phyloP scores from a whole-genome alignment of 768 basidiomycete genomes.

The Tricholoma hemisulphureum region DNA sequence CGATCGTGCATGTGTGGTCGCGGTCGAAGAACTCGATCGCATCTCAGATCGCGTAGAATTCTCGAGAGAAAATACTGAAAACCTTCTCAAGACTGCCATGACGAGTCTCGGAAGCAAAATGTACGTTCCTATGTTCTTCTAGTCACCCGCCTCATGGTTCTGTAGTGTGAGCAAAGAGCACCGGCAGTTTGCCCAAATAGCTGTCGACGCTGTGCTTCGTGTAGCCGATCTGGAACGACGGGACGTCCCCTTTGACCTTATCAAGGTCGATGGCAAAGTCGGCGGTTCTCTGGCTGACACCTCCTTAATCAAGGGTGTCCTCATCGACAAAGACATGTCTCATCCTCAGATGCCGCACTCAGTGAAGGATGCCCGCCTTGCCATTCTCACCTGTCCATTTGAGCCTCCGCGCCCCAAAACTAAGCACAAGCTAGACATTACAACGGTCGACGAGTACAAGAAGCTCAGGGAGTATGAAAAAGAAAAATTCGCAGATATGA shows the following conservation, averaged over 20 bases:
- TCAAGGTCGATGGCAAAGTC: slow-evolving; percentile 99
- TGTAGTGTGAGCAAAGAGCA: slow-evolving; percentile 94
- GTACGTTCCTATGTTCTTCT: slow-evolving; percentile 44
- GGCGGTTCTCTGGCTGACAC: slow-evolving; percentile 97
- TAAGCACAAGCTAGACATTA: slow-evolving; percentile 98
- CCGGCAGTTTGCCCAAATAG: slow-evolving; percentile 93
- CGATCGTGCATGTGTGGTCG: slow-evolving; percentile 89
- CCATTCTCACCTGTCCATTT: slow-evolving; percentile 98
- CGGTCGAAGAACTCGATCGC: slow-evolving; percentile 84
- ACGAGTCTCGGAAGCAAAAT: slow-evolving; percentile 98
- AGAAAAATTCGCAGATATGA: slow-evolving; percentile 97
- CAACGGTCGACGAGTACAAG: slow-evolving; percentile 94
- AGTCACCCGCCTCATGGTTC: slow-evolving; percentile 2
- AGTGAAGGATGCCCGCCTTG: slow-evolving; percentile 86
- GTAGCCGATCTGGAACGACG: slow-evolving; percentile 94
- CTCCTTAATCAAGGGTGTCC: slow-evolving; percentile 91
- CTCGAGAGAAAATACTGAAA: slow-evolving; percentile 76
- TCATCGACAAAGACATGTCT: slow-evolving; percentile 99
- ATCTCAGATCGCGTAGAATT: slow-evolving; percentile 91
- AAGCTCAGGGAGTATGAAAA: slow-evolving; percentile 93
- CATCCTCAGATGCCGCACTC: slow-evolving; percentile 96
- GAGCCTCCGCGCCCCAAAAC: slow-evolving; percentile 99
- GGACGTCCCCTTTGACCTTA: slow-evolving; percentile 96
- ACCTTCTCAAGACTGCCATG: slow-evolving; percentile 91
- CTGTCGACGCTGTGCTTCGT: slow-evolving; percentile 92